Conservation (phyloP, 306 rosid species). For the Trifolium dubium region DNA sequence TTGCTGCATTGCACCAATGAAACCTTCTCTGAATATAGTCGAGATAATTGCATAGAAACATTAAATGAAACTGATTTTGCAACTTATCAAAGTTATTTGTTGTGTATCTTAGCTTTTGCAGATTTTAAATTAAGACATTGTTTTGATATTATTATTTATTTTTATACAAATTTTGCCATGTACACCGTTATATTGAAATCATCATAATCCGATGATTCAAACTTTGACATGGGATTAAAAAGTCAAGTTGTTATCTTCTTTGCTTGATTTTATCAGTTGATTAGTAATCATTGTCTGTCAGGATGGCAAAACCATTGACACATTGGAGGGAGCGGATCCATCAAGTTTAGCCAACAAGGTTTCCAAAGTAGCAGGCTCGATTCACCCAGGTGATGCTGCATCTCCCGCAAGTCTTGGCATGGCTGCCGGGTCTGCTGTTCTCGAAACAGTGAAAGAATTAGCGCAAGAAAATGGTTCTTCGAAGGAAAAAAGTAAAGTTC, state of each 20-base stretch:
- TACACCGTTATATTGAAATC: background rate
- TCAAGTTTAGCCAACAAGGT: constrained; percentile 96
- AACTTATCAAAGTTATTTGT: background rate
- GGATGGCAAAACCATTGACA: constrained; percentile 83
- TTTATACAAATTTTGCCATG: background rate
- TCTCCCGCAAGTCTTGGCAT: constrained; percentile 93
- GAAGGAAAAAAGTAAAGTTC: constrained; percentile 47
- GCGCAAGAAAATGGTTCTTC: constrained; percentile 69
- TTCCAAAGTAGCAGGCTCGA: constrained; percentile 78
- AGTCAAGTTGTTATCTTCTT: constrained; percentile 1
- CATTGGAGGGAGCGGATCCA: constrained; percentile 98
- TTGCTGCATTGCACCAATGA: constrained; percentile 33
- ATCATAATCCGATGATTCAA: background rate
- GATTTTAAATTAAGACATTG: background rate
- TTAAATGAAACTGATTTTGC: constrained; percentile 7
- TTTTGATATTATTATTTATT: background rate
- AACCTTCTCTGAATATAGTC: background rate
- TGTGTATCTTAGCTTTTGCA: constrained; percentile 16
- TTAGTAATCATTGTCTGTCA: constrained; percentile 44
- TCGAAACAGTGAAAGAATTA: constrained; percentile 74
- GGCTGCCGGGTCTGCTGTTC: constrained; percentile 78
- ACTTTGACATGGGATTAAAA: constrained; percentile 15
- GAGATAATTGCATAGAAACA: constrained; percentile 5
- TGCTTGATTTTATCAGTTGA: constrained; percentile 27
- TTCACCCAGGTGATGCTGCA: constrained; percentile 77